Conservation (phyloP, 1,284 basidiomycete species). For the Wolfiporia cocos region DNA sequence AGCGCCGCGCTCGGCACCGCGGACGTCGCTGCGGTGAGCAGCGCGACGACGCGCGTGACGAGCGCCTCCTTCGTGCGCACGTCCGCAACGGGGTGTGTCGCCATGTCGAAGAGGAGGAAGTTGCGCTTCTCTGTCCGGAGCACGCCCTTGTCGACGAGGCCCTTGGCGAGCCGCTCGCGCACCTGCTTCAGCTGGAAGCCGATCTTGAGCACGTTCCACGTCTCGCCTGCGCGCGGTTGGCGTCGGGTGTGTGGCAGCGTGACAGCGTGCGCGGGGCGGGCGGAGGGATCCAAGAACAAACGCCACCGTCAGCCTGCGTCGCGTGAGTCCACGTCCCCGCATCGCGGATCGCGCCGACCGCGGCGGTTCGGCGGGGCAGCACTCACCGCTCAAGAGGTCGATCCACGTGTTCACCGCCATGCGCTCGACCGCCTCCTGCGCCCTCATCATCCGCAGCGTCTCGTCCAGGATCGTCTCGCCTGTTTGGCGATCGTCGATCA, state of each 20-base stretch:
- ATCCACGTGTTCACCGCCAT: slow-evolving; percentile 93
- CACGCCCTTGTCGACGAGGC: slow-evolving; percentile 94
- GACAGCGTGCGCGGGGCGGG: too few relatives aligned
- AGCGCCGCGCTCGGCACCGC: slow-evolving; percentile 70
- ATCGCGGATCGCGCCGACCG: too few relatives aligned
- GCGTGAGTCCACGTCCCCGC: slow-evolving; percentile 5
- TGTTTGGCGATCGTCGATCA: slow-evolving; percentile 86
- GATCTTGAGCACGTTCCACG: slow-evolving; percentile 98
- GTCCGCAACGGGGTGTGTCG: slow-evolving; percentile 92
- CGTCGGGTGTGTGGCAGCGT: background rate
- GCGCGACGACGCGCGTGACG: slow-evolving; percentile 66
- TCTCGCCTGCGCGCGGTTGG: slow-evolving; percentile 64
- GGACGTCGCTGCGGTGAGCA: slow-evolving; percentile 83
- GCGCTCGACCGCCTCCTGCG: slow-evolving; percentile 56
- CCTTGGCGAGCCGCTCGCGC: slow-evolving; percentile 93
- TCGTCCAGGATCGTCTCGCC: slow-evolving; percentile 96
- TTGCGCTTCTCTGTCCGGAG: slow-evolving; percentile 97
- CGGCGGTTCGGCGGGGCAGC: background rate
- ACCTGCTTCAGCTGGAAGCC: slow-evolving; percentile 98
- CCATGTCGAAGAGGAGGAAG: slow-evolving; percentile 98
- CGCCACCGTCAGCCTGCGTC: slow-evolving; percentile 11
- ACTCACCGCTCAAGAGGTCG: slow-evolving; percentile 85
- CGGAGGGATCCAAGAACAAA: slow-evolving; percentile 3
- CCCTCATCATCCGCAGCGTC: slow-evolving; percentile 91
- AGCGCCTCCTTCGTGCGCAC: slow-evolving; percentile 84